phyloP scores from a whole-genome alignment of 2,329 filamentous ascomycete genomes.

The Neopestalotiopsis rosae region DNA sequence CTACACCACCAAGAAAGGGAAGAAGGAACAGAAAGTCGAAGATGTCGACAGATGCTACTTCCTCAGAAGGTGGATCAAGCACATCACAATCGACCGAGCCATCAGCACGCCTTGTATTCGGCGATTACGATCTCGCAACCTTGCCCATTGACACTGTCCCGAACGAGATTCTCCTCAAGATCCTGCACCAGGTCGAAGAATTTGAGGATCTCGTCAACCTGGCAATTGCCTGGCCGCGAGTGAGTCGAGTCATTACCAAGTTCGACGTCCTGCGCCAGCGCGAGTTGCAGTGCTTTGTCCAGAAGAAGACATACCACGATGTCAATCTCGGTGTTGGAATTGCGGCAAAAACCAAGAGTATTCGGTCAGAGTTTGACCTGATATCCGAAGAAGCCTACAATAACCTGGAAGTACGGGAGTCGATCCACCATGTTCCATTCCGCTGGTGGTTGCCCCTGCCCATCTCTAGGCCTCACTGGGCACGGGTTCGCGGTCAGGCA shows the following conservation, averaged over 20 bases:
- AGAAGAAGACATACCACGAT: slow-evolving; percentile 46
- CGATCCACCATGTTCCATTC: slow-evolving; percentile 48
- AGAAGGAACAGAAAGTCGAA: not conserved
- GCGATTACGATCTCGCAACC: not conserved
- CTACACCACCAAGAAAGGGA: not conserved
- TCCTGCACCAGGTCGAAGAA: slow-evolving; percentile 39
- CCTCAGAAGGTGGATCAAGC: not conserved
- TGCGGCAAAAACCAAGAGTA: slow-evolving; percentile 28
- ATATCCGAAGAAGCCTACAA: slow-evolving; percentile 47
- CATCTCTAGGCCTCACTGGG: slow-evolving; percentile 51
- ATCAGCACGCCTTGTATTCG: not conserved
- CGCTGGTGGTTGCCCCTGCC: slow-evolving; percentile 52
- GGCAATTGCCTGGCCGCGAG: slow-evolving; percentile 40
- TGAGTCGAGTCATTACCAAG: slow-evolving; percentile 39
- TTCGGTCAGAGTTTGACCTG: slow-evolving; percentile 56
- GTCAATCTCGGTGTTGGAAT: slow-evolving; percentile 51
- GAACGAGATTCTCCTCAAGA: slow-evolving; percentile 45
- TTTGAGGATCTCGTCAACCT: slow-evolving; percentile 43
- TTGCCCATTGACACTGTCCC: slow-evolving; percentile 39
- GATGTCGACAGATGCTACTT: not conserved
- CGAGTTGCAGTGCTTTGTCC: slow-evolving; percentile 52
- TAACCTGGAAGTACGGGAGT: slow-evolving; percentile 40
- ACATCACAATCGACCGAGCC: not conserved
- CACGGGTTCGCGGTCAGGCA: slow-evolving; percentile 36
- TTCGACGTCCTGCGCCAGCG: slow-evolving; percentile 45